phyloP scores from a whole-genome alignment of 2,329 filamentous ascomycete species.

The Curvularia sp. region DNA sequence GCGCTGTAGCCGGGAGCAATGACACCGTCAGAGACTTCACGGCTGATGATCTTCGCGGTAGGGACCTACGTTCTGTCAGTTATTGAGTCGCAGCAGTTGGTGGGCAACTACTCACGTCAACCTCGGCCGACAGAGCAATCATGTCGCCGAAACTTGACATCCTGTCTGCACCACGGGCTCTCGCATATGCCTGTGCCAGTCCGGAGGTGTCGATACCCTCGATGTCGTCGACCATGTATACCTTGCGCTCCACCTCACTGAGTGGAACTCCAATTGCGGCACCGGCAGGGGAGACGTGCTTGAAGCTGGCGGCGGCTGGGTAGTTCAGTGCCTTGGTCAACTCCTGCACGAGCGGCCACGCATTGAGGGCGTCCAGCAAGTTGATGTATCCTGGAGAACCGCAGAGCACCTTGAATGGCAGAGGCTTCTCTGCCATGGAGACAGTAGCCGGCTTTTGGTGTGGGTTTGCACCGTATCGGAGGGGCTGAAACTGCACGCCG shows the following conservation, averaged over 20 bases:
- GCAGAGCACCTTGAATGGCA: conserved; percentile 94
- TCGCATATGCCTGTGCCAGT: conserved; percentile 93
- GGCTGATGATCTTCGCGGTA: conserved; percentile 96
- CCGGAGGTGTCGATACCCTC: conserved; percentile 83
- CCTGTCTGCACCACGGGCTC: conserved; percentile 92
- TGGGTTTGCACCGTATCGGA: conserved; percentile 96
- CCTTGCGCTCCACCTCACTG: conserved; percentile 86
- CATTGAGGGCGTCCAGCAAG: conserved; percentile 92
- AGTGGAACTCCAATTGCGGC: conserved; percentile 92
- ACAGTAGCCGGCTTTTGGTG: conserved; percentile 97
- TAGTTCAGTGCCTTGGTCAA: conserved; percentile 85
- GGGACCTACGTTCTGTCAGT: conserved; percentile 57
- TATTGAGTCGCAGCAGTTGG: background rate
- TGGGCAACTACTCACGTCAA: conserved; percentile 65
- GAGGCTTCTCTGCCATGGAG: conserved; percentile 72
- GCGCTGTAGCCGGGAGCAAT: conserved; percentile 87
- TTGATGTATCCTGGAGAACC: conserved; percentile 97
- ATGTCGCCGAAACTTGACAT: conserved; percentile 99
- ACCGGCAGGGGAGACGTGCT: conserved; percentile 94
- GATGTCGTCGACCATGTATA: conserved; percentile 98
- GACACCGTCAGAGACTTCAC: conserved; percentile 96
- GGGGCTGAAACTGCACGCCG: conserved; percentile 80
- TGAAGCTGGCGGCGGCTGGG: conserved; percentile 96
- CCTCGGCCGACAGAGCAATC: conserved; percentile 88
- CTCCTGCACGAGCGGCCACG: conserved; percentile 97